These are phyloP conservation scores for Xylaria sp. DNA, from an alignment of 2,329 filamentous ascomycete species.

Conservation along the genomic window DNA sequence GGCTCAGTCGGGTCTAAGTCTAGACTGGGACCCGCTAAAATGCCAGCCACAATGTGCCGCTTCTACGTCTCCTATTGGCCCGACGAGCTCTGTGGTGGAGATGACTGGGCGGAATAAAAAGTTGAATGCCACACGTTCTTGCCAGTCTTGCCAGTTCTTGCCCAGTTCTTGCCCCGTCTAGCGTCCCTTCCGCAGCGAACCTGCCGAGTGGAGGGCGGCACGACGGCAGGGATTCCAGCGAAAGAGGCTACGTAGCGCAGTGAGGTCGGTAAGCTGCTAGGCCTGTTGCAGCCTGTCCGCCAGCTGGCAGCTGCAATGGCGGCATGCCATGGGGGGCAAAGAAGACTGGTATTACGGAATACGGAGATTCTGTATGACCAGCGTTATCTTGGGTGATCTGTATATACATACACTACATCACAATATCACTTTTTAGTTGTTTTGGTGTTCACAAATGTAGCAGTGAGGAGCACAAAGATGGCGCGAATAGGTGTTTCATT, in stretches of 20 bases:
- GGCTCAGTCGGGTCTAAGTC: constrained; percentile 9
- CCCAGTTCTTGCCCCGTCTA: no score
- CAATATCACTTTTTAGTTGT: no score
- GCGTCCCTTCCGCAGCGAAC: no score
- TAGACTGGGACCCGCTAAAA: constrained; percentile 9
- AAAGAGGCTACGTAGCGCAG: not conserved
- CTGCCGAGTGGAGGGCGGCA: not conserved
- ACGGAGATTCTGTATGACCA: no score
- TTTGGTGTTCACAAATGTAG: no score
- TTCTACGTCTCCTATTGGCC: constrained; percentile 13
- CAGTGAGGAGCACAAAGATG: no score
- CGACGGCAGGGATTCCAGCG: not conserved
- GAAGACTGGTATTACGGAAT: no score
- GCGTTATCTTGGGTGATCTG: no score
- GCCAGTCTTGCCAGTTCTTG: not conserved
- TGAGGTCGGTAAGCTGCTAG: not conserved
- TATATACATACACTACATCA: no score
- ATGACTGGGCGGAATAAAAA: constrained; percentile 5
- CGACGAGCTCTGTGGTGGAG: constrained; percentile 9
- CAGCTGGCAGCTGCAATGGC: not conserved
- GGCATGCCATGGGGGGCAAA: not conserved
- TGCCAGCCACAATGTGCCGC: constrained; percentile 4
- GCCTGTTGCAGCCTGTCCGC: not conserved
- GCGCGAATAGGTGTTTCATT: no score
- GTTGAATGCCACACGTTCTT: constrained; percentile 11